Base-by-base conservation (phyloP, 169 alveolate species). In the Babesia ovis region DNA sequence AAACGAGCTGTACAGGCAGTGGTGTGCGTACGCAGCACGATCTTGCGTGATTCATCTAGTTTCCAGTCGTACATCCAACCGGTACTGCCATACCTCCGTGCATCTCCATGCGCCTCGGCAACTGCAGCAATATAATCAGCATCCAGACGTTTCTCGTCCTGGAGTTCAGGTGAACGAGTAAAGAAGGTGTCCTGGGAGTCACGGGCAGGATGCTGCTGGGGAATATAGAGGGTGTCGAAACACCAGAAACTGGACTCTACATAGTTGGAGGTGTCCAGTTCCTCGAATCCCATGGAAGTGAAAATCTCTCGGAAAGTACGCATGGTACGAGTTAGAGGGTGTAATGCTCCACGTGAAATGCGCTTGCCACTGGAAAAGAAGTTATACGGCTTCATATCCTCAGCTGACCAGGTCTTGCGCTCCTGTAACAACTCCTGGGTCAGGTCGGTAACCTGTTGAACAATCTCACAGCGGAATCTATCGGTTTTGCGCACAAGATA, bases 171-270 rank as follows among this genome's bases (percentile, higher is more conserved):
- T 11, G 20, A 90, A 61, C 91, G 86, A 42, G 97, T 79, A 91
- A 97, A 98, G 94, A 98, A 98, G 25, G 99, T 98, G 83, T 98
- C 99, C 77, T 98, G 99, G 20, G 97, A 95, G 84, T 98, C 99
- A 50, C 99, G 93, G 4, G 99, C 99, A 14, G 99, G 99, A 82
- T 97, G 99, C 77, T 96, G 97, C 90, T 98, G 99, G 12, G 99
- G 99, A 80, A 96, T 97, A 93, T 95, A 98, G 43, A 98, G 94
- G 11, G 99, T 91, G 83, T 98, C 99, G 87, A 98, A 98, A 88
- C 98, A 97, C 99, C 99, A 97, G 92, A 98, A 98, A 6, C 99
- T 95, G 50, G 98, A 92, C 89, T 97, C 99, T 20, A 98, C 99
- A 86, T 91, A 98, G 72, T 95, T 94, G 74, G 97, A 93, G 25